Conservation (phyloP, 352 stramenopile genomes). For the Phytophthora sansomeana region DNA sequence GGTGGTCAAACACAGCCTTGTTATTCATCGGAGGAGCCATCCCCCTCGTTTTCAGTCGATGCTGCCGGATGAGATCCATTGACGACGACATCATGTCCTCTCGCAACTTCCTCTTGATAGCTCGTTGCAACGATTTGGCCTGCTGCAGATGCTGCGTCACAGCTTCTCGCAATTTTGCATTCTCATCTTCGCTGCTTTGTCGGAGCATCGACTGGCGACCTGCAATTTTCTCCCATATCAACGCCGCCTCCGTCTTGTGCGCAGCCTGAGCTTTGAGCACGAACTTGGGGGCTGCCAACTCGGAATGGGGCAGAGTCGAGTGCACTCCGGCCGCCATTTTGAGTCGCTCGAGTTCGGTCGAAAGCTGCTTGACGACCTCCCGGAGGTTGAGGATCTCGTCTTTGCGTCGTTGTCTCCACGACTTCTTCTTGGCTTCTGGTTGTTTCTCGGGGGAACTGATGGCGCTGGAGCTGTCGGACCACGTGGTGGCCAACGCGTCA, state of each 20-base stretch:
- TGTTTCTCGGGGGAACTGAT: conserved; percentile 5
- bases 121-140: conserved; percentile 29
- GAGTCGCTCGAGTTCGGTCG: conserved; percentile 17
- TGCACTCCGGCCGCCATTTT: conserved; percentile 31
- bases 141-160: conserved; percentile 27
- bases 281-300: background rate
- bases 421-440: conserved; percentile 20
- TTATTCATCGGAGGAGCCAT: conserved; percentile 26
- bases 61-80: conserved; percentile 11
- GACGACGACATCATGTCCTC: conserved; percentile 25
- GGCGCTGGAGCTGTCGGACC: conserved; percentile 19
- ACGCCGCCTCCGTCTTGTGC: conserved; percentile 21
- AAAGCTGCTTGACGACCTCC: conserved; percentile 33
- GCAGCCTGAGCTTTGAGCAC: background rate
- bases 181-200: conserved; percentile 26
- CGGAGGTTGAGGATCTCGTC: conserved; percentile 27
- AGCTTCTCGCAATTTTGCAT: conserved; percentile 20
- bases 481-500: conserved; percentile 6
- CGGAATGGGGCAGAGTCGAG: conserved; percentile 20
- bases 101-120: conserved; percentile 28
- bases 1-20: conserved; percentile 25
- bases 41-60: conserved; percentile 23
- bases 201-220: conserved; percentile 25
- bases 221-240: conserved; percentile 36
- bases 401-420: conserved; percentile 37